These are phyloP conservation scores for Scedosporium apiospermum DNA, from an alignment of 2,329 filamentous ascomycete species.

Conservation along the genomic window DNA sequence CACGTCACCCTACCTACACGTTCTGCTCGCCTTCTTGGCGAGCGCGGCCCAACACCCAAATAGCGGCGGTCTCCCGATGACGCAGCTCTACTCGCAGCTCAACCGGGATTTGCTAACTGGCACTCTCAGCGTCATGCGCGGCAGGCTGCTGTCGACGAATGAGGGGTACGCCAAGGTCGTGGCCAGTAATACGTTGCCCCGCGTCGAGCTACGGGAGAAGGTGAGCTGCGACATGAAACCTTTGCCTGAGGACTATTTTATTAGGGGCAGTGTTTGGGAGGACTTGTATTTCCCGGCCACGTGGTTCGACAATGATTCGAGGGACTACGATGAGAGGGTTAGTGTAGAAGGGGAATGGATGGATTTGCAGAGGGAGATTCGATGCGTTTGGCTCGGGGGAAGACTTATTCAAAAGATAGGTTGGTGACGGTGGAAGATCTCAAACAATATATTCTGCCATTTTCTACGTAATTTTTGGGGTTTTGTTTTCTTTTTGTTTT, in stretches of 20 bases:
- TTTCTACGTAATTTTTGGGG: background rate
- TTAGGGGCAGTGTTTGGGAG: conserved; percentile 54
- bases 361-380: background rate
- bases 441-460: background rate
- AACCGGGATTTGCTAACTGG: conserved; percentile 43
- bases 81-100: conserved; percentile 32
- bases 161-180: background rate
- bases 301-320: conserved; percentile 48
- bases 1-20: conserved; percentile 53
- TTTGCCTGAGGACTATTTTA: conserved; percentile 59
- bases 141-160: too few species aligned
- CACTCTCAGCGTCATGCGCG: conserved; percentile 24
- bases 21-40: conserved; percentile 49
- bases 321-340: conserved; percentile 56
- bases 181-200: background rate
- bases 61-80: conserved; percentile 17
- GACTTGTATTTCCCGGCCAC: conserved; percentile 46
- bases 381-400: background rate
- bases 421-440: background rate
- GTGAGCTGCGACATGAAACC: conserved; percentile 28
- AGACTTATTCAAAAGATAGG: background rate
- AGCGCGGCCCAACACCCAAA: conserved; percentile 24
- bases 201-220: background rate
- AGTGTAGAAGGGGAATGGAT: conserved; percentile 39
- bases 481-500: background rate